Evolutionary conservation across 495 filamentous ascomycete genomes (phyloP), one percentile per base, ranked within the genome.

Genomic region (Immersiella caudata): DNA sequence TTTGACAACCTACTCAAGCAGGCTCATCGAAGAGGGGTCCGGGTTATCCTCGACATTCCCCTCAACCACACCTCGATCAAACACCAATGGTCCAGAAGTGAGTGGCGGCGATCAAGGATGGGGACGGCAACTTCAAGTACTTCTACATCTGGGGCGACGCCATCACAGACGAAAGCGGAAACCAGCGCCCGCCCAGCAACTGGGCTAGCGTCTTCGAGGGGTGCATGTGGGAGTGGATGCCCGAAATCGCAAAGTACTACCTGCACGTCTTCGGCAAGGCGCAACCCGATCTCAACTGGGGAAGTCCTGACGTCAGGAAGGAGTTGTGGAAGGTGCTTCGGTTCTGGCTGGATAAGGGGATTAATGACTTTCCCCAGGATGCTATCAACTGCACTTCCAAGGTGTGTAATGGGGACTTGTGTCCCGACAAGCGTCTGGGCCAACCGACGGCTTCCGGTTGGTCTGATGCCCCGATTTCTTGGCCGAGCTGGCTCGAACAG

Each of bases 51-150:
- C 79, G 88, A 90, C 70, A 70, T 90, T 36, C 88, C 88, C 1
- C 83, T 88, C 24, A 90, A 90, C 66, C 88, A 90, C 69, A 88
- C 86, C n/a, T 85, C 82, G 21, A 81, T 87, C 65, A 79, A 89
- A 71, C 86, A 89, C 71, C 79, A 79, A 27, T 90, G 87, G 87
- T 90, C 90, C 75, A 75, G 84, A 68, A 88, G 54, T 88, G 85
- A 9, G 27, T 36, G n/a, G 12, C 25, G n/a, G 26, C 60, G 6
- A 12, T 16, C 35, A 33, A 6, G 18, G 58, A 6, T 27, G 58
- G 33, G 18, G 26, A 33, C 25, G 33, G 35, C 5, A 2, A 24
- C 18, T 35, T 60, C 26, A 51, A 25, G 21, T 8, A 62, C 60
- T 62, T 49, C 21, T 62, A 62, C 40, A 62, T 62, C 60, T 62